These are phyloP conservation scores for Angomonas ambiguus DNA, from an alignment of 208 protist genomes.

Conservation along the genomic window DNA sequence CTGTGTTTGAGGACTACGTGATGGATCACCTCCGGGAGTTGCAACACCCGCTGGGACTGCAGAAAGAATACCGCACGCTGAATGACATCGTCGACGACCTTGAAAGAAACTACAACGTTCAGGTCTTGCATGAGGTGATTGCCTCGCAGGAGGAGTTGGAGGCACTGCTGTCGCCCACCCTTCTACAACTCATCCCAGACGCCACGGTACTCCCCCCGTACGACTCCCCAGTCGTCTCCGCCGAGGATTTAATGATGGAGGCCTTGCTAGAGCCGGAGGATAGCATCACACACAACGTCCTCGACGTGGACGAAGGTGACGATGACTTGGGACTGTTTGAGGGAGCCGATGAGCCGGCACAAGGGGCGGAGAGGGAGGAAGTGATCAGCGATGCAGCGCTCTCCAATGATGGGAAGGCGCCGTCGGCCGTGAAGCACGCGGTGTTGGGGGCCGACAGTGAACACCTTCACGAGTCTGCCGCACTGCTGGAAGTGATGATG, in stretches of 20 bases:
- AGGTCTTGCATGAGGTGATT: slow-evolving; percentile 68
- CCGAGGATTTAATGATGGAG: slow-evolving; percentile 62
- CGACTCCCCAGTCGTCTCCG: slow-evolving; percentile 50
- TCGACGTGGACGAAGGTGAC: slow-evolving; percentile 25
- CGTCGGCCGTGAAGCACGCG: slow-evolving; percentile 10
- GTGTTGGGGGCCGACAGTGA: slow-evolving; percentile 41
- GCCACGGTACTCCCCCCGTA: slow-evolving; percentile 72
- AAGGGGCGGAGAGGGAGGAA: slow-evolving; percentile 59
- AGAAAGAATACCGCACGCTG: slow-evolving; percentile 65
- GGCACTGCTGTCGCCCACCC: slow-evolving; percentile 70
- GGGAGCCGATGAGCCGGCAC: slow-evolving; percentile 20
- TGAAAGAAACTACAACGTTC: slow-evolving; percentile 39
- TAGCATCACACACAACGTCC: slow-evolving; percentile 7
- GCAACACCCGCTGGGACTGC: slow-evolving; percentile 56
- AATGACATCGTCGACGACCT: slow-evolving; percentile 70
- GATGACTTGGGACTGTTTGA: slow-evolving; percentile 37
- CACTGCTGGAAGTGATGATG: slow-evolving; percentile 69
- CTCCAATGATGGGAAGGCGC: slow-evolving; percentile 18
- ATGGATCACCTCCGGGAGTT: slow-evolving; percentile 63
- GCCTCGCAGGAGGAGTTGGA: slow-evolving; percentile 69
- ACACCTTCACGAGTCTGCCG: slow-evolving; percentile 62
- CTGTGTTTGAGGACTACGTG: slow-evolving; percentile 64
- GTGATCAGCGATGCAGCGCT: slow-evolving; percentile 32
- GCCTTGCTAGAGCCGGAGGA: slow-evolving; percentile 37
- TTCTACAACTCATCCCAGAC: slow-evolving; percentile 80